Evolutionary conservation across 192 early-diverging fungal genomes (phyloP), one percentile per base, ranked within the genome.

Genomic region (Gaertneriomyces semiglobifer): DNA sequence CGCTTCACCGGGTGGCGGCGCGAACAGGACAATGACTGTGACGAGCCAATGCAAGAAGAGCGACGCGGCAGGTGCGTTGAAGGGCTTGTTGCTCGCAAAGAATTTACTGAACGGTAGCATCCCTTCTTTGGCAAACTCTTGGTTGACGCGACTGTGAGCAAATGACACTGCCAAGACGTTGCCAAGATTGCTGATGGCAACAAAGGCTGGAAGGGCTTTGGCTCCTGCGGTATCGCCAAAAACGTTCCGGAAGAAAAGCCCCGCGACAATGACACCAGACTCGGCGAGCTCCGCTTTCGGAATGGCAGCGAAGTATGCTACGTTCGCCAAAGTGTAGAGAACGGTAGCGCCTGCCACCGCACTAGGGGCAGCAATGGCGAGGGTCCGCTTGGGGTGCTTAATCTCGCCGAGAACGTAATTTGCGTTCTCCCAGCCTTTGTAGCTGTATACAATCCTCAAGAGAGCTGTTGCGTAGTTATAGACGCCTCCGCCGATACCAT

Each of bases 391-490:
- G 33, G 92, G 92, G 51, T 84, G 77, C 7, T 55, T 87, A 79
- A 94, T 88, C 80, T 94, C 92, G 48, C 88, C 89, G 51, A 90
- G 84, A 51, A 88, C 85, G 65, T 90, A 91, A 60, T 89, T 90
- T 14, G 92, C 69, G 62, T 90, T 92, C 39, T 87, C 86, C 84
- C 84, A 88, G 14, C 83, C 80, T 38, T 78, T 78, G 72, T 85
- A 84, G 11, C 77, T 77, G 72, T 76, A 88, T 56, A 82, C 75
- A 19, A 79, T 77, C 25, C 25, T 33, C 25, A 33, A 33, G 0
- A 33, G 25, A 33, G 25, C 25, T 0, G 25, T 33, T 33, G 25
- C 25, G 25, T 33, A 33, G 25, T 33, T 33, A 33, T 61, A 61
- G 42, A 44, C 12, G 44, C 48, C 60, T 43, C 60, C 48, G n/a